Base-by-base conservation (phyloP, 129 eudicot species). In the Deinandra increscens region DNA sequence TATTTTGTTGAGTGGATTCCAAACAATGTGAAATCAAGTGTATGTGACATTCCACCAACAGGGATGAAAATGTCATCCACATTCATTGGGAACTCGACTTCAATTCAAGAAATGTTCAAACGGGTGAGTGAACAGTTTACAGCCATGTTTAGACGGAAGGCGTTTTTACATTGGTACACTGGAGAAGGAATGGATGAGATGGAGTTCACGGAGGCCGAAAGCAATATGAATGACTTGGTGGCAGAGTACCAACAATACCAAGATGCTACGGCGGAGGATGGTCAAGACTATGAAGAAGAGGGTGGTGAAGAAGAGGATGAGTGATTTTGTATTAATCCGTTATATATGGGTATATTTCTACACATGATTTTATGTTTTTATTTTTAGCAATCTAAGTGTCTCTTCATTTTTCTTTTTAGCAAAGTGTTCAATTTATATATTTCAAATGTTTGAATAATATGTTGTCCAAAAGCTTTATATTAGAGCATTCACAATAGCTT, bases 1-100 rank as follows among this genome's bases (percentile, higher is more conserved):
- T 81, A 83, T 74, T 86, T 86, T 38, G 93, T 86, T 9, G 93
- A 86, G 69, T 86, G 93, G 93, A 86, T 86, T 37, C 93, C 88
- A 6, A 79, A 86, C 66, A 86, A 86, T 14, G 88, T 86, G 0
- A 79, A 86, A 61, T 86, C 88, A 10, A 86, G 93, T 29, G 93
- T 86, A 10, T 86, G 93, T 62, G 93, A 86, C 44, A 81, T 86
- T 62, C 88, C 93, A 2, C 93, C 92, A 23, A 83, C 56, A 17
- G 92, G 92, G 67, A 65, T 83, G 71, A 78, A 83, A 73, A 83
- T 86, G 92, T 74, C 92, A 0, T 86, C 92, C 6, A 86, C 92
- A 0, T 86, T 86, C 31, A 61, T 86, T 13, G 92, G 92, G 14
- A 86, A 86, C 80, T 85, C 91, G 20, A 85, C 91, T 0, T 80